Base-by-base conservation (phyloP, 2,329 filamentous ascomycete species). In the Paecilomyces sp. region DNA sequence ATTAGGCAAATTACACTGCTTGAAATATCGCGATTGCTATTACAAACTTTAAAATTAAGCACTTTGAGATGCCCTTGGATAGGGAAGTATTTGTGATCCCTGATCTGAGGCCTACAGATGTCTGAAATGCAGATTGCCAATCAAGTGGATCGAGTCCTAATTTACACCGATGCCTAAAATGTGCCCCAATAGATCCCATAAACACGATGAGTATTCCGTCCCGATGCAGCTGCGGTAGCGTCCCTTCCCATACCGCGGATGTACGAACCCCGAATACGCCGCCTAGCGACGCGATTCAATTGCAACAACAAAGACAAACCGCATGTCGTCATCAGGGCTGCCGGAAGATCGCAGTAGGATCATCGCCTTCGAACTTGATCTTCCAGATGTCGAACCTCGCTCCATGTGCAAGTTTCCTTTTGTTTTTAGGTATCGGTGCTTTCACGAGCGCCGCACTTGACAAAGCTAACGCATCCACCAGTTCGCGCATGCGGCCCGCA, bases 391-490 rank as follows among this genome's bases (percentile, higher is more conserved):
- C 72, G 51, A 77, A 59, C 18, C 67, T 72, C 61, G 73, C 74
- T 25, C 73, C 74, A 58, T 69, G 68, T 22, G 67, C 60, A 8
- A 70, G 64, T 72, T 75, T 76, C 72, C 78, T 76, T 55, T 70
- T 75, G 62, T 71, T 72, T 65, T 74, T 75, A 63, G 73, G 70
- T n/a, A 68, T 79, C 30, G 84, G 58, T 7, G 60, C 74, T 53
- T 79, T 76, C 59, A 87, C 71, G 76, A 90, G 84, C 2, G 88
- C 86, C 74, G 90, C 89, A 74, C 90, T 92, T 58, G 87, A 88
- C 57, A 85, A 81, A 1, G 93, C 91, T 70, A 97, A 87, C 11
- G 84, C 84, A 69, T 89, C 85, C 12, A 92, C 83, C 50, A 94
- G 79, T 76, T 93, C 90, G 67, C 84, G 83, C 85, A 93, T 88